Evolutionary conservation across 345 rosid species (phyloP), one percentile per base, ranked within the genome.

Genomic region (Kandelia obovata): DNA sequence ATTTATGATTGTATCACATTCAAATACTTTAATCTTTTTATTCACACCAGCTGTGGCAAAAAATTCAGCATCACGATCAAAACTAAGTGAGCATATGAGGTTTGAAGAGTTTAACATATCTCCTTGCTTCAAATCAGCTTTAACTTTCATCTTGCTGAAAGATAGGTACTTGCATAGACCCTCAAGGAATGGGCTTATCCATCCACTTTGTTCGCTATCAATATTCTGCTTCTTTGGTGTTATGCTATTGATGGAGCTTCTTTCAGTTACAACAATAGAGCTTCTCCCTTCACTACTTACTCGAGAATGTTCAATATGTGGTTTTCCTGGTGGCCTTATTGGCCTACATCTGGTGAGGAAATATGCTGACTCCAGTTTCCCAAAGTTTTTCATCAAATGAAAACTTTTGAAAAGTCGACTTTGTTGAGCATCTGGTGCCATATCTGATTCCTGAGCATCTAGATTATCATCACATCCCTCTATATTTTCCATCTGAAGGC

Each of bases 31-130:
- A 69, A 95, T 90, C 80, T 88, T 92, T 86, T 89, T 95, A 83
- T 88, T 95, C 65, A 95, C 89, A 61, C 98, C 97, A n/a, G 99
- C 99, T 30, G 98, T 78, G 21, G 99, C 98, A 58, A 95, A 95
- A 72, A 80, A 83, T 75, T 95, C 96, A 56, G 92, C 96, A 75
- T 89, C 98, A 1, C 96, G 93, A 77, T 95, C 99, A 75, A 95
- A 95, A 58, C 91, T 72, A 57, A 95, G 83, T 8, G 96, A 82
- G 78, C 99, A 95, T 5, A 95, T 96, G 23, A 92, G 88, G 81
- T 92, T 95, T 61, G 96, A 87, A 26, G 96, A 86, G 79, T 82
- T 95, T 70, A 95, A 77, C 72, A 95, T 75, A 80, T 95, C 96
- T 69, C 96, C 96, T 85, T 95, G 97, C 70, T 89, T 88, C 80